Evolutionary conservation across 768 basidiomycete species (phyloP).

Genomic region (Suillus clintonianus): DNA sequence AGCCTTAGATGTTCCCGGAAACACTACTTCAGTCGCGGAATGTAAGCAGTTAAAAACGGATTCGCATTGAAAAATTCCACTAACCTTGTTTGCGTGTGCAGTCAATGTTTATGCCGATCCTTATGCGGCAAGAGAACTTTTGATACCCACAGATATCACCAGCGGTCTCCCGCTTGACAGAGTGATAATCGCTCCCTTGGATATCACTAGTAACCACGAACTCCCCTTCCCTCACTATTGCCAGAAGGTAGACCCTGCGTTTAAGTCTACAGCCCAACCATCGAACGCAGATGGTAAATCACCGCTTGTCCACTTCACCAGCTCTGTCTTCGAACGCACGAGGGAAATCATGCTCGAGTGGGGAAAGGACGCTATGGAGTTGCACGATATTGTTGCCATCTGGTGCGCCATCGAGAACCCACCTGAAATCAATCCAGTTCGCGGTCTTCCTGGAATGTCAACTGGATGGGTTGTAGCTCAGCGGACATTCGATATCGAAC

Average conservation of each 20-base stretch:
- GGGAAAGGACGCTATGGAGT: slow-evolving; percentile 84
- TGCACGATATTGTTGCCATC: slow-evolving; percentile 88
- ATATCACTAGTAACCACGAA: slow-evolving; percentile 80
- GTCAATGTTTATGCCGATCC: slow-evolving; percentile 91
- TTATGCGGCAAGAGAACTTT: slow-evolving; percentile 72
- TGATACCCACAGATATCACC: slow-evolving; percentile 43
- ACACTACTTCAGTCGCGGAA: slow-evolving; percentile 79
- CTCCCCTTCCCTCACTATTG: slow-evolving; percentile 71
- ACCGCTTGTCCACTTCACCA: slow-evolving; percentile 75
- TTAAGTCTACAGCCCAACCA: slow-evolving; percentile 49
- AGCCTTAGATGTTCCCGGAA: slow-evolving; percentile 88
- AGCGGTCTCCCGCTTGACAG: slow-evolving; percentile 62
- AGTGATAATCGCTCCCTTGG: slow-evolving; percentile 73
- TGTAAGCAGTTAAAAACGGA: slow-evolving; percentile 49
- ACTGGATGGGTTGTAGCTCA: slow-evolving; percentile 57
- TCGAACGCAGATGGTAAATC: slow-evolving; percentile 51
- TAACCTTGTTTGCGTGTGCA: slow-evolving; percentile 26
- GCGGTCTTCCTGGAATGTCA: slow-evolving; percentile 28
- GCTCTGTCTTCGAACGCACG: slow-evolving; percentile 73
- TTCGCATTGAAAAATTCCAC: slow-evolving; percentile 1
- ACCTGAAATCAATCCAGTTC: slow-evolving; percentile 37
- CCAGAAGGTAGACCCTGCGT: slow-evolving; percentile 58
- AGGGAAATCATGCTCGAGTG: slow-evolving; percentile 76
- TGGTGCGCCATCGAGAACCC: slow-evolving; percentile 85
- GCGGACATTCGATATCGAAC: slow-evolving; percentile 69